phyloP scores from a whole-genome alignment of 2,329 filamentous ascomycete genomes.

The Setomelanomma holmii region DNA sequence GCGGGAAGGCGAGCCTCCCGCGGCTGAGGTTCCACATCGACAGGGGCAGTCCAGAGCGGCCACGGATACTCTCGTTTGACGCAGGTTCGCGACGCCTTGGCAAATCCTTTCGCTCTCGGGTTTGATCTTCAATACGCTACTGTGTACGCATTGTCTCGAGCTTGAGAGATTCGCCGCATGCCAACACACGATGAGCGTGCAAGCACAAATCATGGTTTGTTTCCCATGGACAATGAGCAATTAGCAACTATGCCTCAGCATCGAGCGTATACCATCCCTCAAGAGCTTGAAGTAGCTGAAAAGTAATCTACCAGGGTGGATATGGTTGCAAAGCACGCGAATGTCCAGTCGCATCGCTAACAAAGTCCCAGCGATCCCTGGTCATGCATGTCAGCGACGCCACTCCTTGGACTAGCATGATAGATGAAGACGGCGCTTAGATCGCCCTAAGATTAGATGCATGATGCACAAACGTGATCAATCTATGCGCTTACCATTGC shows the following conservation, averaged over 20 bases:
- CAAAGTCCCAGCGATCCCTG: slow-evolving; percentile 8
- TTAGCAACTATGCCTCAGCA: too few species aligned
- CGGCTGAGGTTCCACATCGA: too few species aligned
- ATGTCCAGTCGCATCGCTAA: slow-evolving; percentile 1
- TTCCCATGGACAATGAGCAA: too few species aligned
- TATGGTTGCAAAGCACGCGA: too few species aligned
- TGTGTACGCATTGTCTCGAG: too few species aligned
- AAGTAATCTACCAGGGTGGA: too few species aligned
- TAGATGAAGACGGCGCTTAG: slow-evolving; percentile 27
- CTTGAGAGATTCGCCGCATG: not conserved
- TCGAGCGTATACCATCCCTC: too few species aligned
- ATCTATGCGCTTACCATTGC: slow-evolving; percentile 20
- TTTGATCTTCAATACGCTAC: too few species aligned
- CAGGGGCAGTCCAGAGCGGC: too few species aligned
- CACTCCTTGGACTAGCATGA: slow-evolving; percentile 19
- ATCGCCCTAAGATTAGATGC: slow-evolving; percentile 21
- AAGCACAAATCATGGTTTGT: not conserved
- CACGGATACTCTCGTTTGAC: not conserved
- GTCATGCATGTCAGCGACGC: slow-evolving; percentile 27
- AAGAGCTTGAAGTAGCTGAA: too few species aligned
- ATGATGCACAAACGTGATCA: slow-evolving; percentile 15
- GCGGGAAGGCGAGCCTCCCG: too few species aligned
- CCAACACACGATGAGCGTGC: not conserved
- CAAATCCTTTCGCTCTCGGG: too few species aligned
- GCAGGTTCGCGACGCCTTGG: not conserved